Evolutionary conservation across 495 filamentous ascomycete genomes (phyloP), one percentile per base, ranked within the genome.

Genomic region (Aspergillus sclerotioniger): DNA sequence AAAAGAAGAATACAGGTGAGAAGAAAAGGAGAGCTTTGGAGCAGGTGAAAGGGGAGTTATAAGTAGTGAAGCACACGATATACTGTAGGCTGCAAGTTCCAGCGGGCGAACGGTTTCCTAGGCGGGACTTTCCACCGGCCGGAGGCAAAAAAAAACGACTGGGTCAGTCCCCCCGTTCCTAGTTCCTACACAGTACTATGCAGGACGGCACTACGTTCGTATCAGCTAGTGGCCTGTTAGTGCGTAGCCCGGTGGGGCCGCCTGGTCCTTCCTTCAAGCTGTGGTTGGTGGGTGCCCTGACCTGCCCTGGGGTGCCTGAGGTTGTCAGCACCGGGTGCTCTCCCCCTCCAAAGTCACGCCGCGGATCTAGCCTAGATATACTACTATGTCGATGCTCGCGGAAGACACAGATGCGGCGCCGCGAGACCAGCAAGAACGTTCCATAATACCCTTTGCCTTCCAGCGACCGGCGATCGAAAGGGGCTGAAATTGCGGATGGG

Each of bases 81-180:
- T 15, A 10, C 33, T n/a, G 37, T 41, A 52, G 56, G 56, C 47
- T 48, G 39, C 37, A 31, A 58, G 51, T 46, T 52, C 45, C 46
- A 58, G 56, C 37, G 37, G 37, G 16, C 28, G 46, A 49, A 28
- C 19, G 28, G 19, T 25, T 49, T 49, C 46, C 46, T 19, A 28
- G 28, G 46, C 28, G 46, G 46, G 28, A 7, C 20, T 12, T 47
- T 20, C 17, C 17, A 10, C 8, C 2, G 21, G 21, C 28, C 16
- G 46, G 28, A 25, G 19, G 28, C 12, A 28, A 49, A 49, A 49
- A 49, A 49, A 20, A 20, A 21, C 37, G 13, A 41, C 37, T 41
- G 37, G 37, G 37, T 41, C 37, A 25, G 25, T 25, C 37, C 37
- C 37, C 37, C 37, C 37, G 37, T 41, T 41, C 37, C 13, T n/a